phyloP scores from a whole-genome alignment of 2,329 filamentous ascomycete species.

The Apiospora malaysiana region DNA sequence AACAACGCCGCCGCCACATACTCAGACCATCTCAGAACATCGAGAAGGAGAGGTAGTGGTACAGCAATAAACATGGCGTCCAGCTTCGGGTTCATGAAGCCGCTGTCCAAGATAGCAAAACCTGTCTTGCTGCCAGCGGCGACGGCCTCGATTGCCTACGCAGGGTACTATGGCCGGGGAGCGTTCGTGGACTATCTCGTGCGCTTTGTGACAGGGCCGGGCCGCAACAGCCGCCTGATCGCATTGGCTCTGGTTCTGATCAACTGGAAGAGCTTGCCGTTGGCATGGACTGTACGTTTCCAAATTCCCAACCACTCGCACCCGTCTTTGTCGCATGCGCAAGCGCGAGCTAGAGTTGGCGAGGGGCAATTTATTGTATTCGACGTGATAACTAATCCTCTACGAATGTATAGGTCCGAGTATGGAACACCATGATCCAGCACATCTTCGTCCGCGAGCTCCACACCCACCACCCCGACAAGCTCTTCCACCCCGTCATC shows the following conservation, averaged over 20 bases:
- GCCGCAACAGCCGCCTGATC: constrained; percentile 57
- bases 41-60: constrained; percentile 20
- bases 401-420: constrained; percentile 52
- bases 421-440: constrained; percentile 62
- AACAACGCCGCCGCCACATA: too few species aligned
- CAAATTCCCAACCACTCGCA: neutral
- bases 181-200: constrained; percentile 47
- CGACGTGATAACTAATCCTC: too few species aligned
- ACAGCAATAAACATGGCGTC: constrained; percentile 33
- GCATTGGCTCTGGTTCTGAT: constrained; percentile 61
- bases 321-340: neutral
- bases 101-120: constrained; percentile 31
- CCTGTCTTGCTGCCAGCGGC: constrained; percentile 51
- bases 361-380: too few species aligned
- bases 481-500: constrained; percentile 76
- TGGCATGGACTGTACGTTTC: constrained; percentile 75
- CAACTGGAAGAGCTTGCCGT: constrained; percentile 77
- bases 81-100: constrained; percentile 31
- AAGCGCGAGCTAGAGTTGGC: too few species aligned
- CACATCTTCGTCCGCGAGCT: constrained; percentile 58
- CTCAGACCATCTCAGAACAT: constrained; percentile 4
- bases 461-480: constrained; percentile 59
- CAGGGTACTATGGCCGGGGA: constrained; percentile 45
- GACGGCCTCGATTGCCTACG: constrained; percentile 52
- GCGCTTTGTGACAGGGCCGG: constrained; percentile 59